Evolutionary conservation across 2,329 filamentous ascomycete genomes (phyloP).

Genomic region (Ophiosphaerella herpotricha): DNA sequence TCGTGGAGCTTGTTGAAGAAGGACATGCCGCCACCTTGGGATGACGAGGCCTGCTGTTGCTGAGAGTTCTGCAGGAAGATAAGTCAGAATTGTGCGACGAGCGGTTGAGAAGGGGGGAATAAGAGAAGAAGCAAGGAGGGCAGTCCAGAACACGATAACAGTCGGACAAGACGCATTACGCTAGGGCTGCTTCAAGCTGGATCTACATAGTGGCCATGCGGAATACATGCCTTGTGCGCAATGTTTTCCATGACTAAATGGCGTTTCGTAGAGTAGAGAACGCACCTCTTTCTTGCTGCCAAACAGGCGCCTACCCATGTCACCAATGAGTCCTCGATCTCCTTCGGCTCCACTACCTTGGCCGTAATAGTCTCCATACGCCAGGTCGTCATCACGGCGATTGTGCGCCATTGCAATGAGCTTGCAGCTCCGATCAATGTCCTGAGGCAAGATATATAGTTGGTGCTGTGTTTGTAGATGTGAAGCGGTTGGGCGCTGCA

Average conservation of each 20-base stretch:
- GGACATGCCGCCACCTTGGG: constrained; percentile 41
- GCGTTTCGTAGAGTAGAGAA: constrained; percentile 16
- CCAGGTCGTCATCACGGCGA: constrained; percentile 56
- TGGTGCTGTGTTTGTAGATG: background rate
- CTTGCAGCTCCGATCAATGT: constrained; percentile 14
- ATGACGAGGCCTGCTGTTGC: constrained; percentile 30
- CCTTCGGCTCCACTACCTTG: constrained; percentile 47
- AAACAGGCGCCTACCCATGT: constrained; percentile 55
- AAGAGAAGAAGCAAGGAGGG: constrained; percentile 7
- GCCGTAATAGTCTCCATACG: constrained; percentile 59
- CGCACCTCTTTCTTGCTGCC: constrained; percentile 40
- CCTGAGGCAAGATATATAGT: background rate
- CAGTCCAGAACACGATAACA: background rate
- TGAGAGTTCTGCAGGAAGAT: constrained; percentile 21
- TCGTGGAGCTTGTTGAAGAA: constrained; percentile 61
- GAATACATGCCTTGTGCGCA: constrained; percentile 14
- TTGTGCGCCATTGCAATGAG: constrained; percentile 35
- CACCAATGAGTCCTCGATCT: constrained; percentile 58
- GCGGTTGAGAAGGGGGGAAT: constrained; percentile 1
- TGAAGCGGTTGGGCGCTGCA: background rate
- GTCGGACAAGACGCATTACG: background rate
- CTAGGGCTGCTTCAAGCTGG: constrained; percentile 16
- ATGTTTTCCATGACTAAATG: constrained; percentile 22
- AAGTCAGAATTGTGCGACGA: constrained; percentile 8
- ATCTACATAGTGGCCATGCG: constrained; percentile 10